Percentiles rank a stretch among this genome's conserved stretches.
Conservation (phyloP, 2,329 filamentous ascomycete genomes). For the Alternaria triticimaculans region DNA sequence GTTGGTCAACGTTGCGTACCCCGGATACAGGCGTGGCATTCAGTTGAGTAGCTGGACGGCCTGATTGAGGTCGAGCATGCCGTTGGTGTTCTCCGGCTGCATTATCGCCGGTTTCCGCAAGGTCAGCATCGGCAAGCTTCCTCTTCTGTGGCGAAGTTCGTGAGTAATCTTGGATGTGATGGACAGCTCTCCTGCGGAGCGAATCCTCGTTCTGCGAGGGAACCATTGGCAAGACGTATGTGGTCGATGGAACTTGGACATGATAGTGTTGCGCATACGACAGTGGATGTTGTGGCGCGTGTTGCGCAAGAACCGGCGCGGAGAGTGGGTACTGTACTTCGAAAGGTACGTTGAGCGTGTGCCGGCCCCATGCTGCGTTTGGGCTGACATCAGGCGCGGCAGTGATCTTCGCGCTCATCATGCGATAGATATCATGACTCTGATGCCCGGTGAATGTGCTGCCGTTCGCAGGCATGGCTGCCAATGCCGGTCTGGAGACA, state of each 20-base stretch:
- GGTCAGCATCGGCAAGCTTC: conserved; percentile 10
- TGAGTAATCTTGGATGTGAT: conserved; percentile 21
- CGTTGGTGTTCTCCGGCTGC: background rate
- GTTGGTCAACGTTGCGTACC: background rate
- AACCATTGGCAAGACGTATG: background rate
- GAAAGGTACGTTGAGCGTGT: conserved; percentile 7
- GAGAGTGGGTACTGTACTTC: conserved; percentile 1
- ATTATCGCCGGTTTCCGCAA: conserved; percentile 7
- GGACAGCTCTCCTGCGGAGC: conserved; percentile 23
- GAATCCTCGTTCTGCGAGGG: conserved; percentile 13
- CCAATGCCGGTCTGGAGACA: conserved; percentile 6
- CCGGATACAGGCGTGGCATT: background rate
- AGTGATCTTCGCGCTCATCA: conserved; percentile 16
- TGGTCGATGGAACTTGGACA: background rate
- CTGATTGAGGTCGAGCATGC: background rate
- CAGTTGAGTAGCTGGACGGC: background rate
- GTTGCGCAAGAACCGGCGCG: conserved; percentile 4
- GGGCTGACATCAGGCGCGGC: background rate
- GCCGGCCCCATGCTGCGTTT: background rate
- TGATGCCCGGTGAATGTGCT: conserved; percentile 21
- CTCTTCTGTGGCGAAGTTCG: conserved; percentile 11
- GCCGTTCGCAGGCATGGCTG: conserved; percentile 9
- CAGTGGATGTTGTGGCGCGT: background rate
- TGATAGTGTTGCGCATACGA: conserved; percentile 4
- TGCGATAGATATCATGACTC: conserved; percentile 23